phyloP scores from a whole-genome alignment of 2,329 filamentous ascomycete genomes.

The Plectosphaerella plurivora region DNA sequence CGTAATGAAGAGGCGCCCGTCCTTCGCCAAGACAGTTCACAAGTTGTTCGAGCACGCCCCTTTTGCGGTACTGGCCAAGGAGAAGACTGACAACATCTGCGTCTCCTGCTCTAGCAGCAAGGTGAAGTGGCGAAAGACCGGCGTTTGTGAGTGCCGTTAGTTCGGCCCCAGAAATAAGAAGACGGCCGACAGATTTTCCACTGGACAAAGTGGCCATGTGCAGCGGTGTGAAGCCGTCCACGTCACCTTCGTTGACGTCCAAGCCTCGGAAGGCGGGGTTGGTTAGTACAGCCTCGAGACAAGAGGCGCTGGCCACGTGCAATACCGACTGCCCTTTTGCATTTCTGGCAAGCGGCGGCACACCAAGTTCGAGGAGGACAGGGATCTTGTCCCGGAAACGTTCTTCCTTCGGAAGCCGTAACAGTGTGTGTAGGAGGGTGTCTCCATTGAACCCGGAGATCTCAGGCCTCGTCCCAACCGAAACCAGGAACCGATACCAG shows the following conservation, averaged over 20 bases:
- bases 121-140: slow-evolving; percentile 31
- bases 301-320: background rate
- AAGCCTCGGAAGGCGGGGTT: background rate
- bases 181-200: slow-evolving; percentile 12
- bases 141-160: slow-evolving; percentile 21
- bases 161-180: slow-evolving; percentile 32
- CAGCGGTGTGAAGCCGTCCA: slow-evolving; percentile 15
- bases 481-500: background rate
- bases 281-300: background rate
- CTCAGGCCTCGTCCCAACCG: background rate
- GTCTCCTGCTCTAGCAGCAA: slow-evolving; percentile 27
- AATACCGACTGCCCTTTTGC: background rate
- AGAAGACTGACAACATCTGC: slow-evolving; percentile 27
- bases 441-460: background rate
- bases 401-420: background rate
- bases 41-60: background rate
- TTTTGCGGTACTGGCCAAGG: slow-evolving; percentile 3
- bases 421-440: background rate
- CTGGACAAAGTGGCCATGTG: slow-evolving; percentile 17
- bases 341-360: background rate
- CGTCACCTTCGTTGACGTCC: background rate
- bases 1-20: slow-evolving; percentile 17
- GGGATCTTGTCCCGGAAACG: background rate
- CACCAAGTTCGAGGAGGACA: background rate
- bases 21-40: background rate